Base-by-base conservation (phyloP, 768 basidiomycete genomes). In the Austroboletus festivus region DNA sequence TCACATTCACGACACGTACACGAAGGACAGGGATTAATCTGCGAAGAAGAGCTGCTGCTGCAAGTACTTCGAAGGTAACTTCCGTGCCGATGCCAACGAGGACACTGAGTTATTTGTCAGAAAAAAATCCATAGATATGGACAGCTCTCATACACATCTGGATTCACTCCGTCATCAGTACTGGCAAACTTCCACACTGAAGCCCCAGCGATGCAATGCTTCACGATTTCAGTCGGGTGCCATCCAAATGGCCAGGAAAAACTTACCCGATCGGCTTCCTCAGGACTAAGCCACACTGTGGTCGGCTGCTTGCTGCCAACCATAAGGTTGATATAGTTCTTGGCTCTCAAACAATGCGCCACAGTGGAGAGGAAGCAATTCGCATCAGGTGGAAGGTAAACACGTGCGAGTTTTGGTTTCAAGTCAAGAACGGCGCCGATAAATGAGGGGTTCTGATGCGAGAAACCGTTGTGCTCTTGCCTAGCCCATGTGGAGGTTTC, bases 391-490 rank as follows among this genome's bases (percentile, higher is more conserved):
- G 91, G 89, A 20, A 93, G 74, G 62, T 91, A 93, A 4, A 92
- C 86, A 3, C 90, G 79, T 0, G 85, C 85, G 49, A 82, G 73
- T 31, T 67, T 68, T 13, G 84, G 74, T 57, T 93, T 92, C 52
- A 94, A 70, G 57, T 83, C 80, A 48, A 94, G 77, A n/a, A 96
- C 78, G 0, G 87, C 85, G 19, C 88, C 85, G 56, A 95, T 92
- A 64, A 95, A 89, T 2, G 83, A 78, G 3, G 89, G 88, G 56
- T 89, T 86, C 63, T 93, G 89, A 59, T 93, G 90, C 15, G 88
- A 89, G 70, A 89, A 94, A 12, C 91, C 91, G 55, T 93, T 93
- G 67, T 93, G 87, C 52, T 89, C 87, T 63, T 89, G 90, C 21
- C 89, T 75, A 37, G 89, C 75, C 78, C 91, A 87, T 0, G 92